A percentile compares a stretch with the other conserved stretches of the same genome.
Conservation (phyloP, 352 stramenopile species). For the Pythium folliculosum region DNA sequence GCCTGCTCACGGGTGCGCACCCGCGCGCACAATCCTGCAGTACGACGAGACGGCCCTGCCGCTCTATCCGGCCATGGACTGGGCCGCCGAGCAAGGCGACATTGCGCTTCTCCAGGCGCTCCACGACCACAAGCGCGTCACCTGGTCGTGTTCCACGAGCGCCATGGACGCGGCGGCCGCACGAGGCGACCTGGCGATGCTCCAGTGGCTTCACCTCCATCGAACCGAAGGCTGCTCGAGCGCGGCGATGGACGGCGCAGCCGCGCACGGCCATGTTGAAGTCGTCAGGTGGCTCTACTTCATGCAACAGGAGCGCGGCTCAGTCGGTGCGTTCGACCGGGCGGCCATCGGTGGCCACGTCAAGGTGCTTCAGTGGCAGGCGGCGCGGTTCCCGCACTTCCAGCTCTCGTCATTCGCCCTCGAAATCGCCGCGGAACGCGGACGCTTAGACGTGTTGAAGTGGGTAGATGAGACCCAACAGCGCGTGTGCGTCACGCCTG, state of each 20-base stretch:
- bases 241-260: slow-evolving; percentile 3
- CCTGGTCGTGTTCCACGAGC: slow-evolving; percentile 4
- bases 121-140: neutral
- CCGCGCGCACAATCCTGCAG: no score
- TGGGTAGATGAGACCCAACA: slow-evolving; percentile 13
- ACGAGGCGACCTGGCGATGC: slow-evolving; percentile 15
- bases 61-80: slow-evolving; percentile 15
- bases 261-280: slow-evolving; percentile 5
- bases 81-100: slow-evolving; percentile 7
- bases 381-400: neutral
- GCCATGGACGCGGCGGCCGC: slow-evolving; percentile 21
- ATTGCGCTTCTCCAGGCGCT: slow-evolving; percentile 3
- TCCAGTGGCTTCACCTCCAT: slow-evolving; percentile 19
- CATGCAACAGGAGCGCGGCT: slow-evolving; percentile 5
- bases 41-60: neutral
- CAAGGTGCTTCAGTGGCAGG: slow-evolving; percentile 5
- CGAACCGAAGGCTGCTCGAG: slow-evolving; percentile 13
- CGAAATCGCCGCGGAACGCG: neutral
- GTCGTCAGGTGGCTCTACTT: slow-evolving; percentile 20
- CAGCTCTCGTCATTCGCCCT: neutral
- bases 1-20: neutral
- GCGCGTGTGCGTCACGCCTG: neutral
- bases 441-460: slow-evolving; percentile 1
- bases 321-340: neutral
- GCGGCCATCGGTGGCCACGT: slow-evolving; percentile 6